Evolutionary conservation across 352 stramenopile species (phyloP).

Genomic region (Pythium phragmiticola): DNA sequence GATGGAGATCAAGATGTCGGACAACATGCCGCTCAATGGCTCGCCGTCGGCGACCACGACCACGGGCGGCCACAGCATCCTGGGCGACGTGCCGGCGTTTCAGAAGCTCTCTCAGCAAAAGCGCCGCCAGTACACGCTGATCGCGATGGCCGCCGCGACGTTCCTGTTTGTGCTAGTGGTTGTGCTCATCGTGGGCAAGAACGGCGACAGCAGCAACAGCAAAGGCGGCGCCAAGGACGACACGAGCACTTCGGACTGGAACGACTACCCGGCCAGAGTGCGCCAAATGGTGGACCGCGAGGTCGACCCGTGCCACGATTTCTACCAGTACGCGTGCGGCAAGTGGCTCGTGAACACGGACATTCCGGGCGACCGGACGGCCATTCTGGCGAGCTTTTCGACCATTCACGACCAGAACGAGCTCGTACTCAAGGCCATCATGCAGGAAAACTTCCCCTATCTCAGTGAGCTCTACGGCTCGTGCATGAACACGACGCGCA

Average conservation of each 20-base stretch:
- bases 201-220: background rate
- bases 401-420: constrained; percentile 37
- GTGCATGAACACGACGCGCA: constrained; percentile 41
- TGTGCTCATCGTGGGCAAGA: constrained; percentile 23
- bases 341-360: constrained; percentile 34
- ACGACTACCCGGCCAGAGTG: constrained; percentile 27
- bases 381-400: constrained; percentile 31
- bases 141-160: constrained; percentile 13
- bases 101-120: constrained; percentile 20
- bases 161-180: constrained; percentile 29
- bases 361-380: constrained; percentile 29
- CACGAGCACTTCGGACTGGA: constrained; percentile 15
- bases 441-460: constrained; percentile 37
- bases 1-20: constrained; percentile 34
- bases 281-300: constrained; percentile 31
- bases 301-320: constrained; percentile 36
- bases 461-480: constrained; percentile 39
- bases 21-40: constrained; percentile 30
- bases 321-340: constrained; percentile 44
- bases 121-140: constrained; percentile 25
- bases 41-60: constrained; percentile 6
- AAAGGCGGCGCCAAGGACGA: constrained; percentile 7
- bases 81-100: constrained; percentile 27
- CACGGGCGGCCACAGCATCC: constrained; percentile 8
- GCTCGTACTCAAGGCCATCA: constrained; percentile 35